Evolutionary conservation across 2,329 filamentous ascomycete species (phyloP).

Genomic region (Trichoderma koningii): DNA sequence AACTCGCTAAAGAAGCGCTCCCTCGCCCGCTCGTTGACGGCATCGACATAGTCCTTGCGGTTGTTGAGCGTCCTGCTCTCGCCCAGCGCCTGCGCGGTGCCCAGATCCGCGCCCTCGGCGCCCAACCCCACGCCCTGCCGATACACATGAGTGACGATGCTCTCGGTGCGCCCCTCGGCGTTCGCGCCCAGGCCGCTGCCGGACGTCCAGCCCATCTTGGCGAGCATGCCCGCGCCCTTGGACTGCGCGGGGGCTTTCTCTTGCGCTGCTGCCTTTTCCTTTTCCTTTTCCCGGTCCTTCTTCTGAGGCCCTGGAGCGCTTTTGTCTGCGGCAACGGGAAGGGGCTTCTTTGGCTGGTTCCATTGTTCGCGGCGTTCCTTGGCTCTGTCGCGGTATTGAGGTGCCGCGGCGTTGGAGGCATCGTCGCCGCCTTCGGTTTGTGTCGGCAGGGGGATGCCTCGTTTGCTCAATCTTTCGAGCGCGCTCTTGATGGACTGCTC

Average conservation of each 20-base stretch:
- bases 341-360: conserved; percentile 61
- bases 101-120: conserved; percentile 68
- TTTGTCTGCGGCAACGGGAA: conserved; percentile 39
- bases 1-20: conserved; percentile 51
- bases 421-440: conserved; percentile 31
- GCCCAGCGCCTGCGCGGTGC: conserved; percentile 66
- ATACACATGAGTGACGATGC: conserved; percentile 66
- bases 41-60: conserved; percentile 64
- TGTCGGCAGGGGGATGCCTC: conserved; percentile 43
- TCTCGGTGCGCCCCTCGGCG: conserved; percentile 63
- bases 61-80: conserved; percentile 61
- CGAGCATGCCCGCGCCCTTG: conserved; percentile 67
- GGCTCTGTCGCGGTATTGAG: conserved; percentile 65
- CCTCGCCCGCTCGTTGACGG: conserved; percentile 66
- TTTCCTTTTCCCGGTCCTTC: neutral
- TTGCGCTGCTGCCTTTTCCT: conserved; percentile 27
- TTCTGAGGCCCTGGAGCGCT: conserved; percentile 38
- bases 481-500: conserved; percentile 54
- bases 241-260: conserved; percentile 43
- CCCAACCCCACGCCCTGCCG: conserved; percentile 69
- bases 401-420: conserved; percentile 24
- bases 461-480: conserved; percentile 42
- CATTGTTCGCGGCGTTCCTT: conserved; percentile 65
- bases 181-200: conserved; percentile 66
- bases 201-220: conserved; percentile 72